Conservation (phyloP, 106 monocot species). For the Phalaenopsis equestris region DNA sequence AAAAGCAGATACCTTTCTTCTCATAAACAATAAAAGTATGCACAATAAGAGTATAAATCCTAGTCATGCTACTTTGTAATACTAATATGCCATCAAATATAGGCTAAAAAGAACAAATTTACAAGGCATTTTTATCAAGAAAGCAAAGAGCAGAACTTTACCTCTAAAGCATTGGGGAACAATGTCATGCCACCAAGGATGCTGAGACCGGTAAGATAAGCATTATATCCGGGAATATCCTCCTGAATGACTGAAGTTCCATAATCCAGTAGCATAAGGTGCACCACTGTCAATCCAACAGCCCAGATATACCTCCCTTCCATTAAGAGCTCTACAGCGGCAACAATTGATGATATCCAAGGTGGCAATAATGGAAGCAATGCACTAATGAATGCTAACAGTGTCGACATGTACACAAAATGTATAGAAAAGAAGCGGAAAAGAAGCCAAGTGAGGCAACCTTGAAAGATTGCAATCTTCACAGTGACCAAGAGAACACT, state of each 20-base stretch:
- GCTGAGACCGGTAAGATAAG: slow-evolving; percentile 60
- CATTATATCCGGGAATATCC: slow-evolving; percentile 53
- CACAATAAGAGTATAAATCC: not conserved
- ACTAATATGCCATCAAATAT: not conserved
- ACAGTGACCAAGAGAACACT: slow-evolving; percentile 55
- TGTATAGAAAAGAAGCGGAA: slow-evolving; percentile 54
- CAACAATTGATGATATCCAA: slow-evolving; percentile 53
- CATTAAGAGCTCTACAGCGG: slow-evolving; percentile 37
- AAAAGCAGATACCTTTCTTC: not conserved
- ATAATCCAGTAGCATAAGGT: slow-evolving; percentile 57
- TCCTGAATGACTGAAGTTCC: slow-evolving; percentile 56
- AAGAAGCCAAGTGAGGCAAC: slow-evolving; percentile 54
- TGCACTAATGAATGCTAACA: slow-evolving; percentile 35
- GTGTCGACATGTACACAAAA: slow-evolving; percentile 59
- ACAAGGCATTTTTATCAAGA: not conserved
- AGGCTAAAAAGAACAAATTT: not conserved
- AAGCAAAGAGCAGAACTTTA: slow-evolving; percentile 3
- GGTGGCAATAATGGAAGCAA: slow-evolving; percentile 42
- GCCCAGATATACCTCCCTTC: slow-evolving; percentile 52
- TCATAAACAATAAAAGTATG: not conserved
- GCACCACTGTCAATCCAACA: slow-evolving; percentile 16
- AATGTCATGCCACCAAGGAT: slow-evolving; percentile 66
- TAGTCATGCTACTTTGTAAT: not conserved
- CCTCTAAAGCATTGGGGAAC: slow-evolving; percentile 66
- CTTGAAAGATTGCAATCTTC: slow-evolving; percentile 55